Base-by-base conservation (phyloP, 2,329 filamentous ascomycete genomes). In the Aspergillus fumigatiaffinis region DNA sequence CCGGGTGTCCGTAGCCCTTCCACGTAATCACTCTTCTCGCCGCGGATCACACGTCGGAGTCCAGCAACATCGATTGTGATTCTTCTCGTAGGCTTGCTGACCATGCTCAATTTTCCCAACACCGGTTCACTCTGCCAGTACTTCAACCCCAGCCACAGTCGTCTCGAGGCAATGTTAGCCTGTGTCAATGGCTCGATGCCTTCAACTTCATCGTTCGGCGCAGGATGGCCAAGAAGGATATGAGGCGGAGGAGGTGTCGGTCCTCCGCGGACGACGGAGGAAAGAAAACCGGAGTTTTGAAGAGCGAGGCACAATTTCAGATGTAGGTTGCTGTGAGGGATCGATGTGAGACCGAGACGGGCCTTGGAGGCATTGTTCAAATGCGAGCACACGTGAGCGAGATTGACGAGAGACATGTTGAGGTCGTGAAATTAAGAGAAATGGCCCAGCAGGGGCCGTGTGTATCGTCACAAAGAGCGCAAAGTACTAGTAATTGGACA, bases 91-190 rank as follows among this genome's bases (percentile, higher is more conserved):
- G 91, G 89, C 74, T 87, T 93, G 68, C 84, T 88, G 59, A 96
- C 79, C 69, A 88, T 73, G 51, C 76, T 73, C 68, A 93, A 82
- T 62, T 84, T 82, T 60, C 80, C 80, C 64, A 97, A 77, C 23
- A 96, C 91, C 5, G 92, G 91, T 73, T 87, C 81, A 70, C 89
- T 89, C 65, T 92, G 86, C 84, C 85, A 90, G 82, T 96, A 96
- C 79, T 96, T 96, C 68, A 96, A 79, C 1, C 91, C 91, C 12
- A 97, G 76, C 92, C 92, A 97, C 63, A 97, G 78, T 59, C 92
- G 82, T 70, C 90, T 83, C 42, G 80, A 82, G 4, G 91, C 84
- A 41, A 91, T 84, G 75, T 95, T 96, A 66, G 79, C 80, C 60
- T 80, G 79, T 50, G 87, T 91, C 56, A 90, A 80, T 14, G 79